Evolutionary conservation across 2,329 filamentous ascomycete genomes (phyloP).

Genomic region (Sporothrix brunneoviolacea): DNA sequence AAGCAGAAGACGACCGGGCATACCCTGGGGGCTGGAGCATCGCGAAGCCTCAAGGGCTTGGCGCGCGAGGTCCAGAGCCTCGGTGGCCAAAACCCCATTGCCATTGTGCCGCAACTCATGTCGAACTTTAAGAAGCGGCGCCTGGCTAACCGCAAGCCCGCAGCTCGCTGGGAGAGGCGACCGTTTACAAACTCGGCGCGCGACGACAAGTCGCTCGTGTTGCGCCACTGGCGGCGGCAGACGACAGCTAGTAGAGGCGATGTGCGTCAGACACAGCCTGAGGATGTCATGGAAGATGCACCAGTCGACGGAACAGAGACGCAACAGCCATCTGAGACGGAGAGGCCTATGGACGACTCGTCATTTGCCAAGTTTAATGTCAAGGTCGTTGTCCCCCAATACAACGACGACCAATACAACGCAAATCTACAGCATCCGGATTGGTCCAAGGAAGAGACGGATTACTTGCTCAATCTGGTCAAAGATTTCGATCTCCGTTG

Average conservation of each 20-base stretch:
- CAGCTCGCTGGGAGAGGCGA: slow-evolving; percentile 58
- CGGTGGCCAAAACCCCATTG: slow-evolving; percentile 59
- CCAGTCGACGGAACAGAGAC: background rate
- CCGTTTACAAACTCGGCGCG: slow-evolving; percentile 75
- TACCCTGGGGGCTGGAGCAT: slow-evolving; percentile 3
- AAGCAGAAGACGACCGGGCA: slow-evolving; percentile 64
- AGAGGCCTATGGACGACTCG: slow-evolving; percentile 45
- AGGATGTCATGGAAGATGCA: background rate
- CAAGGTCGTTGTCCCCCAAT: slow-evolving; percentile 67
- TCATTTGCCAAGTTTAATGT: slow-evolving; percentile 84
- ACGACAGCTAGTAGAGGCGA: slow-evolving; percentile 17
- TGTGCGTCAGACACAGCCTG: background rate
- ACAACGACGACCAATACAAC: slow-evolving; percentile 82
- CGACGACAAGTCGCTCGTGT: slow-evolving; percentile 55
- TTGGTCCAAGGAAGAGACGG: slow-evolving; percentile 91
- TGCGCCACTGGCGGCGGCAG: slow-evolving; percentile 71
- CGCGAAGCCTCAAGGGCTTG: slow-evolving; percentile 54
- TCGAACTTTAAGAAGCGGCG: slow-evolving; percentile 54
- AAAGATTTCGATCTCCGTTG: slow-evolving; percentile 81
- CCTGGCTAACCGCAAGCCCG: slow-evolving; percentile 48
- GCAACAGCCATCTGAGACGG: slow-evolving; percentile 9
- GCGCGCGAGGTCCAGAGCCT: slow-evolving; percentile 60
- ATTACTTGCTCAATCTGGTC: slow-evolving; percentile 73
- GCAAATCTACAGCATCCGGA: slow-evolving; percentile 64
- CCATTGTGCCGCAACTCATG: slow-evolving; percentile 53